These are phyloP conservation scores for Mrakia blollopis DNA, from an alignment of 768 basidiomycete species.

Conservation along the genomic window DNA sequence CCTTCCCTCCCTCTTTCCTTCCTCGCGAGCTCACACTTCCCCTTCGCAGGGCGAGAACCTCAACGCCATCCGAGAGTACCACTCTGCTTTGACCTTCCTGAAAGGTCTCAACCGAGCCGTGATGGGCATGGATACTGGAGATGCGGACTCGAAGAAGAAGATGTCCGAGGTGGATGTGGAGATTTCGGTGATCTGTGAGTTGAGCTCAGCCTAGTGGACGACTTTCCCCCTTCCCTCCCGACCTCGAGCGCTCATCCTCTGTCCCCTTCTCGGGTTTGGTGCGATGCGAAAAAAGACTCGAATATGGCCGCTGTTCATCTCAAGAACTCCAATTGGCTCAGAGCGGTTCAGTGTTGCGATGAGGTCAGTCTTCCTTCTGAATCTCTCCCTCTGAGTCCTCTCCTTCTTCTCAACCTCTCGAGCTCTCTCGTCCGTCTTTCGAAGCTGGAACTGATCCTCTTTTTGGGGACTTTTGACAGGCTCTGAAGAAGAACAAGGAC, in stretches of 20 bases:
- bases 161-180: conserved; percentile 18
- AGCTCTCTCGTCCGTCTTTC: no score
- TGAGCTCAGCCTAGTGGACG: no score
- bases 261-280: neutral
- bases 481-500: conserved; percentile 28
- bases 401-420: neutral
- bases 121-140: neutral
- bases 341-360: conserved; percentile 9
- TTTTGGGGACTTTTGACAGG: neutral
- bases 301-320: conserved; percentile 34
- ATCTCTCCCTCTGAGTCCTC: neutral
- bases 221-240: neutral
- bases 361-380: neutral
- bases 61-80: conserved; percentile 6
- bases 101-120: conserved; percentile 10
- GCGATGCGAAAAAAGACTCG: conserved; percentile 16
- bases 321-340: conserved; percentile 1
- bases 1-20: neutral
- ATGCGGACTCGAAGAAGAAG: neutral
- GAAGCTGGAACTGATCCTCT: no score
- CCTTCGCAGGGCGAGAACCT: conserved; percentile 14
- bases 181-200: conserved; percentile 24
- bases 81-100: conserved; percentile 1
- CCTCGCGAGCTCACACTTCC: no score
- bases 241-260: neutral